Percentiles rank a stretch among this genome's conserved stretches.
Evolutionary conservation across 1,139 yeast genomes (phyloP).

Genomic region (Suhomyces wounanorum): DNA sequence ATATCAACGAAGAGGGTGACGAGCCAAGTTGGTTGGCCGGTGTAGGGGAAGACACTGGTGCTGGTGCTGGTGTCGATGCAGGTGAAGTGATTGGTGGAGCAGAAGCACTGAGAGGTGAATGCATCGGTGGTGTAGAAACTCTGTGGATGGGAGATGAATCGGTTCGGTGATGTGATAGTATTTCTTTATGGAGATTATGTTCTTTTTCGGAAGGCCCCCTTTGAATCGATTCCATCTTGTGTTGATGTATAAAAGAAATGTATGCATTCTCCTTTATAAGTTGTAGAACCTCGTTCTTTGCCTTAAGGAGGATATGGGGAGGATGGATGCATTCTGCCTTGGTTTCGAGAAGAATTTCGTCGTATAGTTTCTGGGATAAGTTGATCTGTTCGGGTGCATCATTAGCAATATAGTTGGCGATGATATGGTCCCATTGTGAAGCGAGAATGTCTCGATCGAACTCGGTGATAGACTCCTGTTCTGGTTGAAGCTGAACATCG

Average conservation of each 20-base stretch:
- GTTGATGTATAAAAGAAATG: slow-evolving; percentile 13
- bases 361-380: slow-evolving; percentile 37
- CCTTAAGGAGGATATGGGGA: slow-evolving; percentile 41
- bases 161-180: neutral
- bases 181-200: neutral
- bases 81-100: slow-evolving; percentile 4
- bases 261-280: slow-evolving; percentile 50
- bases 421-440: slow-evolving; percentile 34
- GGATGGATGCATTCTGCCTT: slow-evolving; percentile 32
- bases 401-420: slow-evolving; percentile 27
- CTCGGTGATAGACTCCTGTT: slow-evolving; percentile 10
- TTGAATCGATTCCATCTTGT: neutral
- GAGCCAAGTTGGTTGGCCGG: neutral
- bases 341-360: slow-evolving; percentile 34
- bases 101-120: slow-evolving; percentile 7
- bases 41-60: neutral
- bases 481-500: slow-evolving; percentile 7
- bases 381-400: slow-evolving; percentile 51
- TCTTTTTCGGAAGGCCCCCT: neutral
- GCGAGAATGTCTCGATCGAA: slow-evolving; percentile 19
- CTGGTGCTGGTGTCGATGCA: slow-evolving; percentile 1
- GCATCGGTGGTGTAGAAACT: neutral
- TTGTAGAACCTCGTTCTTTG: slow-evolving; percentile 46
- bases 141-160: neutral
- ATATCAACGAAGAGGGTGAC: slow-evolving; percentile 8